These are phyloP conservation scores for Pyrenophora seminiperda DNA, from an alignment of 2,329 filamentous ascomycete genomes.

Conservation along the genomic window DNA sequence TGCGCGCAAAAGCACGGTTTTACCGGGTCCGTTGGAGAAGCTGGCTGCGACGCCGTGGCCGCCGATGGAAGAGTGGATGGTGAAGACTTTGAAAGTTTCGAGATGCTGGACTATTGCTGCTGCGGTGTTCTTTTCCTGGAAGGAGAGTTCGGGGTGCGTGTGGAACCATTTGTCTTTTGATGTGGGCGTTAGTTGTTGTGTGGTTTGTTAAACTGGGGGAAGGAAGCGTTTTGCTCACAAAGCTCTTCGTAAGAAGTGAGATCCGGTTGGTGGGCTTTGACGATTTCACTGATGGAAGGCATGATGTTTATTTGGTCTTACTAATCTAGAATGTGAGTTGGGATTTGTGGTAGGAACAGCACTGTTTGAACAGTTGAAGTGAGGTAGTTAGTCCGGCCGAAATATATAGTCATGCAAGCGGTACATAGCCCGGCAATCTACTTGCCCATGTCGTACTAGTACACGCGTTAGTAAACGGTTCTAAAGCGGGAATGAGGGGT, in stretches of 20 bases:
- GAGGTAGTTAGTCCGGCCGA: background rate
- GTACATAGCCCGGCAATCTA: conserved; percentile 4
- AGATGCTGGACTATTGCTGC: conserved; percentile 38
- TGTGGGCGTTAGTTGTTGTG: conserved; percentile 7
- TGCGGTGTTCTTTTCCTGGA: conserved; percentile 43
- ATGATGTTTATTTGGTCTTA: conserved; percentile 19
- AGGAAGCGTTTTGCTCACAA: conserved; percentile 24
- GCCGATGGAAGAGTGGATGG: conserved; percentile 60
- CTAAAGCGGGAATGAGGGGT: background rate
- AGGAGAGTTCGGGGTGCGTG: conserved; percentile 44
- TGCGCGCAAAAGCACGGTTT: conserved; percentile 63
- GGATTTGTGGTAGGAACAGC: background rate
- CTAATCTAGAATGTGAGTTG: background rate
- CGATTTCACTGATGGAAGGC: conserved; percentile 37
- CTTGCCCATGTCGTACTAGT: conserved; percentile 13
- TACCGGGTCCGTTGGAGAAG: conserved; percentile 60
- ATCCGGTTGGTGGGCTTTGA: conserved; percentile 32
- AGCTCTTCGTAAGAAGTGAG: conserved; percentile 41
- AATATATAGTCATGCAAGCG: background rate
- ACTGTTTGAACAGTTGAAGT: background rate
- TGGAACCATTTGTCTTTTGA: conserved; percentile 45
- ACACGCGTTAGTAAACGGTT: conserved; percentile 2
- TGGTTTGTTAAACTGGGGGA: background rate
- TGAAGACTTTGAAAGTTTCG: conserved; percentile 42
- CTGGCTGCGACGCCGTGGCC: conserved; percentile 64